Conservation (phyloP, 2,329 filamentous ascomycete genomes). For the Bipolaris zeicola region DNA sequence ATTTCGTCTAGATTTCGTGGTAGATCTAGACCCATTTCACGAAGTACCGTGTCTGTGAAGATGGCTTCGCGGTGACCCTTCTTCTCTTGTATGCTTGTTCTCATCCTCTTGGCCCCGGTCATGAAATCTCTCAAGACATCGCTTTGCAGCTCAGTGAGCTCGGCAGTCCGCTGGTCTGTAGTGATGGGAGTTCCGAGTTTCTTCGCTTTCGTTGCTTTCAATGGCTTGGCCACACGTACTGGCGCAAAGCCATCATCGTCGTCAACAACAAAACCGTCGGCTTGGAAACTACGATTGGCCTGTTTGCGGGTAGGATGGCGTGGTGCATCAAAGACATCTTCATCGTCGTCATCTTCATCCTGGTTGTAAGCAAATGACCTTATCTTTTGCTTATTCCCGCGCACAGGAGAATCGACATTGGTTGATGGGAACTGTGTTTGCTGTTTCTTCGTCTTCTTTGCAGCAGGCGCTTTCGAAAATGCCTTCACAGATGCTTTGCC, state of each 20-base stretch:
- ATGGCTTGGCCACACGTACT: conserved; percentile 38
- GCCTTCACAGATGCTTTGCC: conserved; percentile 42
- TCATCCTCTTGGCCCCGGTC: conserved; percentile 62
- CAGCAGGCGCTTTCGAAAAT: conserved; percentile 26
- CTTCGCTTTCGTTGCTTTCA: conserved; percentile 46
- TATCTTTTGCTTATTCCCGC: conserved; percentile 50
- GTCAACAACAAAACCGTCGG: conserved; percentile 47
- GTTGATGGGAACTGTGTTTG: conserved; percentile 64
- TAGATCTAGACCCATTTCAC: conserved; percentile 74
- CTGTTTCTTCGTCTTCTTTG: conserved; percentile 36
- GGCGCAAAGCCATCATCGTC: conserved; percentile 57
- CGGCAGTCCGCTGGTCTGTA: conserved; percentile 59
- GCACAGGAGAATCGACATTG: conserved; percentile 69
- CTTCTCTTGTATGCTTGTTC: conserved; percentile 66
- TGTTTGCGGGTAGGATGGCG: conserved; percentile 24
- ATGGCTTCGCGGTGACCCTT: conserved; percentile 62
- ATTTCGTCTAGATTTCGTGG: conserved; percentile 67
- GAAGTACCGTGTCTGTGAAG: conserved; percentile 72
- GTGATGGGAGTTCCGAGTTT: conserved; percentile 64
- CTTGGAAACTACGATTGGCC: conserved; percentile 44
- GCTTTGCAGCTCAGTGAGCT: conserved; percentile 64
- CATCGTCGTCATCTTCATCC: conserved; percentile 33
- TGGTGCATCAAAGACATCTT: conserved; percentile 32
- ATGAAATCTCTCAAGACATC: conserved; percentile 71
- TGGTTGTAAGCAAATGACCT: conserved; percentile 34